A percentile compares a stretch with the other conserved stretches of the same genome.
These are phyloP conservation scores for Austroboletus festivus DNA, from an alignment of 768 basidiomycete genomes.

Conservation along the genomic window DNA sequence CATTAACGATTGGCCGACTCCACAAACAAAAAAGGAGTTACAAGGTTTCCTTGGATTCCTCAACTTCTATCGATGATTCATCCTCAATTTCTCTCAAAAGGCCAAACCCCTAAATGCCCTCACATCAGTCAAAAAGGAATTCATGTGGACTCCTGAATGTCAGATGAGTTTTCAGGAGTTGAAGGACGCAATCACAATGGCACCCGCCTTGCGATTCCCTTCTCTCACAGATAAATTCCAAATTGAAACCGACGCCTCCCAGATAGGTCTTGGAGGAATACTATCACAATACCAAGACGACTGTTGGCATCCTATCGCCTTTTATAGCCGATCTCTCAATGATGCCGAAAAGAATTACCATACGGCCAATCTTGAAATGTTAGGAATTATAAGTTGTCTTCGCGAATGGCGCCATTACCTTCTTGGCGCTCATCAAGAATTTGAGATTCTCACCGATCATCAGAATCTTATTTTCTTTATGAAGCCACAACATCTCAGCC, in stretches of 20 bases:
- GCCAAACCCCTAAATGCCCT: too few relatives aligned
- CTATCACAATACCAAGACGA: not conserved
- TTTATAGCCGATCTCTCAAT: not conserved
- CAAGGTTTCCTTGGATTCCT: too few relatives aligned
- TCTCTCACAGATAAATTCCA: too few relatives aligned
- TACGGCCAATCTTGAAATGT: not conserved
- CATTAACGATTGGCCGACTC: too few relatives aligned
- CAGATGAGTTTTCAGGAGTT: too few relatives aligned
- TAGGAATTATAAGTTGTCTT: not conserved
- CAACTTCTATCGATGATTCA: too few relatives aligned
- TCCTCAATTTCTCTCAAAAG: too few relatives aligned
- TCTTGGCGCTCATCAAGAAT: not conserved
- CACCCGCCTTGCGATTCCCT: too few relatives aligned
- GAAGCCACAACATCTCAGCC: not conserved
- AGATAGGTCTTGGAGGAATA: not conserved
- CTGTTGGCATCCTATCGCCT: not conserved
- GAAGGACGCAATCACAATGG: too few relatives aligned
- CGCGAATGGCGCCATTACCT: not conserved
- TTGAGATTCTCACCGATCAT: not conserved
- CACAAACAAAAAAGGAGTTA: too few relatives aligned
- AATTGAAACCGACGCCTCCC: not conserved
- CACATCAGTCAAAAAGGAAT: too few relatives aligned
- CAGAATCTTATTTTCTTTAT: not conserved
- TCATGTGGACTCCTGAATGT: too few relatives aligned
- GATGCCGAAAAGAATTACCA: not conserved